Conservation (phyloP, 2,329 filamentous ascomycete genomes). For the Fusarium sp. region DNA sequence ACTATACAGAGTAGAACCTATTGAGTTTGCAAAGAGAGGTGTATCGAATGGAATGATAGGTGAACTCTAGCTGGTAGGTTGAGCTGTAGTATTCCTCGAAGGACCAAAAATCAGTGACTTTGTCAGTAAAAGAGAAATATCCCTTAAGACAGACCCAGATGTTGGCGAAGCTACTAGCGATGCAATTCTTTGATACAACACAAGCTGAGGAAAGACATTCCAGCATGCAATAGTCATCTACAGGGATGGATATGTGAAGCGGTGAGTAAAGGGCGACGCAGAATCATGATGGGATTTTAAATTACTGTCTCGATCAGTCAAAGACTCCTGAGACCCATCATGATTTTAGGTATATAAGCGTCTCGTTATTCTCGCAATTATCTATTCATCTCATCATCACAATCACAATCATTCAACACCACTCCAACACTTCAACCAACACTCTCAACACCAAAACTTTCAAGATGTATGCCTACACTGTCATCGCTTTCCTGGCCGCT, state of each 20-base stretch:
- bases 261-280: not conserved
- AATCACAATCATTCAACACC: not conserved
- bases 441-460: not conserved
- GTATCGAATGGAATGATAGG: not conserved
- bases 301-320: not conserved
- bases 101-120: not conserved
- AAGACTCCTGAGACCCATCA: not conserved
- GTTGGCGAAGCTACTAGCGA: not conserved
- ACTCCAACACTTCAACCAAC: not conserved
- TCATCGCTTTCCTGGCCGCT: slow-evolving; percentile 3
- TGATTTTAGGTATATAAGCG: not conserved
- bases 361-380: not conserved
- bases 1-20: not conserved
- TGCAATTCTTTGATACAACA: not conserved
- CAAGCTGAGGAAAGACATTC: not conserved
- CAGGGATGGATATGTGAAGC: not conserved
- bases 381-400: not conserved
- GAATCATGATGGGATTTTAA: not conserved
- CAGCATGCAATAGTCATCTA: not conserved
- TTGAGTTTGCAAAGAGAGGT: not conserved
- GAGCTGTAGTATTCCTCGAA: not conserved
- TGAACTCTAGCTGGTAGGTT: not conserved
- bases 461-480: not conserved
- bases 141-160: too few species aligned
- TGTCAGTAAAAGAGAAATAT: not conserved